Evolutionary conservation across 768 basidiomycete genomes (phyloP).

Genomic region (Suillus ampliporus): DNA sequence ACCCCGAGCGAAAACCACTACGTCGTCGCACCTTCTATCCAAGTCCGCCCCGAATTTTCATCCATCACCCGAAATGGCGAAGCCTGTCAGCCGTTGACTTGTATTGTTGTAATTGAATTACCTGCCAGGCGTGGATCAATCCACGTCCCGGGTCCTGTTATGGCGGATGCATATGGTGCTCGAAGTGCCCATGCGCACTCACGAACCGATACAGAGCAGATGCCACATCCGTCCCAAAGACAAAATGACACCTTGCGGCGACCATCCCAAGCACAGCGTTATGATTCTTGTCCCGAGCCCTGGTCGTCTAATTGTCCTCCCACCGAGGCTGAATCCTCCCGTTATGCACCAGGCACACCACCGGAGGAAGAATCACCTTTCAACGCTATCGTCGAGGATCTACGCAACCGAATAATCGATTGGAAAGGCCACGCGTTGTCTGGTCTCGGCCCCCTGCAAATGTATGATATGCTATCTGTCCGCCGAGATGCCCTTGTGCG

Average conservation of each 20-base stretch:
- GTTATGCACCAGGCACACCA: slow-evolving; percentile 25
- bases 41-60: slow-evolving; percentile 91
- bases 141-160: slow-evolving; percentile 59
- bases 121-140: slow-evolving; percentile 69
- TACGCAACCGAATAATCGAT: slow-evolving; percentile 89
- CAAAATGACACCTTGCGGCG: slow-evolving; percentile 13
- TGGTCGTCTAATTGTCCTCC: slow-evolving; percentile 33
- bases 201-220: slow-evolving; percentile 28
- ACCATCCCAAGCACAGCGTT: slow-evolving; percentile 15
- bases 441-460: slow-evolving; percentile 85
- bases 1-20: slow-evolving; percentile 58
- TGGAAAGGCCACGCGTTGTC: slow-evolving; percentile 96
- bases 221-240: slow-evolving; percentile 23
- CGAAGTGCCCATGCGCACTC: slow-evolving; percentile 32
- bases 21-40: slow-evolving; percentile 91
- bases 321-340: slow-evolving; percentile 40
- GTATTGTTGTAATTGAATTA: slow-evolving; percentile 92
- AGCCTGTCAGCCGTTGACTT: slow-evolving; percentile 85
- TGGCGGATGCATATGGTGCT: slow-evolving; percentile 51
- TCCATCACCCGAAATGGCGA: slow-evolving; percentile 74
- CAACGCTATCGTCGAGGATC: slow-evolving; percentile 83
- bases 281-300: slow-evolving; percentile 24
- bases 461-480: slow-evolving; percentile 91
- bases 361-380: slow-evolving; percentile 78
- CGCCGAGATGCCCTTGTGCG: slow-evolving; percentile 88